phyloP scores from a whole-genome alignment of 495 filamentous ascomycete species.

The Symbiotaphrina buchneri region DNA sequence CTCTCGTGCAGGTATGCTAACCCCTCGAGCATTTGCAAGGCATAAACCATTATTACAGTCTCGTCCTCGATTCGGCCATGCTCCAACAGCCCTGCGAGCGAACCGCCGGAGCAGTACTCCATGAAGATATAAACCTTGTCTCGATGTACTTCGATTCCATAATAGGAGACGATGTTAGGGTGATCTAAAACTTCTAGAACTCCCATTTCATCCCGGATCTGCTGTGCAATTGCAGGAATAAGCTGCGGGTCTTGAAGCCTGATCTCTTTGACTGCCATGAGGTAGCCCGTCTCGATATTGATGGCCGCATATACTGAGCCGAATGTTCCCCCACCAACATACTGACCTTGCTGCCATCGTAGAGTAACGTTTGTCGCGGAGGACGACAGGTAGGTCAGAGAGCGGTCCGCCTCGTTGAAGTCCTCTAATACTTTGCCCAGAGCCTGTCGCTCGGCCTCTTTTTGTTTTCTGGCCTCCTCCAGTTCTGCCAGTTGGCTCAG shows the following conservation, averaged over 20 bases:
- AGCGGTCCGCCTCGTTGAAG: constrained; percentile 85
- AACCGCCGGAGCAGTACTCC: constrained; percentile 95
- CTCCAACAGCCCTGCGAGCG: constrained; percentile 73
- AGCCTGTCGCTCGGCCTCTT: constrained; percentile 70
- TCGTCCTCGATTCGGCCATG: constrained; percentile 96
- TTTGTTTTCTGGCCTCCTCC: constrained; percentile 55
- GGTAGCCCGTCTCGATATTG: constrained; percentile 82
- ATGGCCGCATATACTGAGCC: constrained; percentile 93
- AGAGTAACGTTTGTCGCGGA: constrained; percentile 86
- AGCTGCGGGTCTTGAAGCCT: constrained; percentile 89
- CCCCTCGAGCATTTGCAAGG: constrained; percentile 85
- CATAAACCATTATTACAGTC: constrained; percentile 94
- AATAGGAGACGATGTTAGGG: constrained; percentile 93
- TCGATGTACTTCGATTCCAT: constrained; percentile 91
- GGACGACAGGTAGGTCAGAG: constrained; percentile 77
- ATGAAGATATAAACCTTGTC: constrained; percentile 99
- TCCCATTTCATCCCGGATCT: constrained; percentile 93
- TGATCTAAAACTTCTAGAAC: constrained; percentile 89
- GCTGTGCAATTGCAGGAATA: constrained; percentile 76
- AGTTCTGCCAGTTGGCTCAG: constrained; percentile 44
- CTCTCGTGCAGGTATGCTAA: constrained; percentile 85
- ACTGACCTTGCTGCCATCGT: constrained; percentile 95
- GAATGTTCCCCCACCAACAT: constrained; percentile 91
- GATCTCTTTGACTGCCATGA: constrained; percentile 99
- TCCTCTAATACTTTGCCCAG: constrained; percentile 80